Evolutionary conservation across 2,329 filamentous ascomycete species (phyloP).

Genomic region (Verticillium isaacii): DNA sequence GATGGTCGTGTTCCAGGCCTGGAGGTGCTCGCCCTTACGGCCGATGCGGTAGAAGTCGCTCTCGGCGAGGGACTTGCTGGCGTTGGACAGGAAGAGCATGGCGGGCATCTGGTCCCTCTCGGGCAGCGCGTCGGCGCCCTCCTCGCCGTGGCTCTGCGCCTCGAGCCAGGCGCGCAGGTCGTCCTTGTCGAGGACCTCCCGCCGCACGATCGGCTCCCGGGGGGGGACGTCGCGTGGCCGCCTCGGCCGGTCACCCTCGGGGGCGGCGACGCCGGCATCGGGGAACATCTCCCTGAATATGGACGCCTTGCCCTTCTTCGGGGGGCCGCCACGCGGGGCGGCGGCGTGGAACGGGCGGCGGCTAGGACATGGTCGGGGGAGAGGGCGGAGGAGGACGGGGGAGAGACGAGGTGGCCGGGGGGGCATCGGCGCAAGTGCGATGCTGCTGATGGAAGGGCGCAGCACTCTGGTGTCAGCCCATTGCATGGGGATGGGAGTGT

Average conservation of each 20-base stretch:
- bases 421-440: conserved; percentile 9
- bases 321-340: background rate
- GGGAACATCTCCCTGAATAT: conserved; percentile 1
- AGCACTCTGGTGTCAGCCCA: conserved; percentile 12
- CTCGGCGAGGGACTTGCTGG: conserved; percentile 55
- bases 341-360: background rate
- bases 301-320: background rate
- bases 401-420: background rate
- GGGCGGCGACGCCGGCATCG: background rate
- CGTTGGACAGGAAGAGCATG: conserved; percentile 54
- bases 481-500: conserved; percentile 8
- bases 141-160: conserved; percentile 2
- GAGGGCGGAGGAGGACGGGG: background rate
- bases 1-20: conserved; percentile 63
- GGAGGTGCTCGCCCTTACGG: conserved; percentile 57
- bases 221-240: background rate
- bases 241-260: background rate
- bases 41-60: conserved; percentile 68
- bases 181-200: conserved; percentile 4
- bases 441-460: conserved; percentile 8
- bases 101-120: conserved; percentile 5
- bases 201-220: background rate
- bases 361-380: background rate
- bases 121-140: background rate
- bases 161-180: conserved; percentile 11